Conservation (phyloP, 2,329 filamentous ascomycete species). For the Fusarium sp. region DNA sequence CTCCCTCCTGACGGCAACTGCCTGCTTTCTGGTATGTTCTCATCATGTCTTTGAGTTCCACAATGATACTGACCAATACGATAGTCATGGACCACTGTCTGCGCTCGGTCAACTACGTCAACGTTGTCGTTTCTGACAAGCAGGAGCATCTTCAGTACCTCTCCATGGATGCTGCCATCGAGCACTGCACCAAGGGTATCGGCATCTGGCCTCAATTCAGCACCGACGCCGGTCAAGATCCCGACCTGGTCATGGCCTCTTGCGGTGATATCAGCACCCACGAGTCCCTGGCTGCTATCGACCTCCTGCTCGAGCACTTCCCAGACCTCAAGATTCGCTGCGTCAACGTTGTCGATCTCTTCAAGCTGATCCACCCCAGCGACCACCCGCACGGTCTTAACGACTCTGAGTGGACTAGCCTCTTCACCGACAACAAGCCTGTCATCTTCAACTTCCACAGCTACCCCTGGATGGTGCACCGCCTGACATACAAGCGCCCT, state of each 20-base stretch:
- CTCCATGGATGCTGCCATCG: slow-evolving; percentile 74
- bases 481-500: slow-evolving; percentile 78
- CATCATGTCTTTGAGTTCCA: neutral
- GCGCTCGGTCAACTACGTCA: slow-evolving; percentile 78
- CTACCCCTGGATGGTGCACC: slow-evolving; percentile 82
- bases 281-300: slow-evolving; percentile 78
- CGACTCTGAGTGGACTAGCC: slow-evolving; percentile 69
- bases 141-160: slow-evolving; percentile 81
- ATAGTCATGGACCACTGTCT: slow-evolving; percentile 78
- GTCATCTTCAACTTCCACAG: slow-evolving; percentile 87
- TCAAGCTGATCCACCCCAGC: slow-evolving; percentile 75
- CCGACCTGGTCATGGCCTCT: slow-evolving; percentile 78
- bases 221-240: slow-evolving; percentile 73
- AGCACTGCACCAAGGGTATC: slow-evolving; percentile 80
- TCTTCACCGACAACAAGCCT: slow-evolving; percentile 77
- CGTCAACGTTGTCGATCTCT: slow-evolving; percentile 82
- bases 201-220: slow-evolving; percentile 82
- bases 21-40: slow-evolving; percentile 64
- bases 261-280: slow-evolving; percentile 79
- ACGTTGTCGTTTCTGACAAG: slow-evolving; percentile 82
- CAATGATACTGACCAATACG: slow-evolving; percentile 22
- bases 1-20: slow-evolving; percentile 83
- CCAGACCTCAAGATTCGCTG: slow-evolving; percentile 79
- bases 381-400: slow-evolving; percentile 79
- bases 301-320: slow-evolving; percentile 74